These are phyloP conservation scores for Neoboletus magnificus DNA, from an alignment of 768 basidiomycete genomes.

Conservation along the genomic window DNA sequence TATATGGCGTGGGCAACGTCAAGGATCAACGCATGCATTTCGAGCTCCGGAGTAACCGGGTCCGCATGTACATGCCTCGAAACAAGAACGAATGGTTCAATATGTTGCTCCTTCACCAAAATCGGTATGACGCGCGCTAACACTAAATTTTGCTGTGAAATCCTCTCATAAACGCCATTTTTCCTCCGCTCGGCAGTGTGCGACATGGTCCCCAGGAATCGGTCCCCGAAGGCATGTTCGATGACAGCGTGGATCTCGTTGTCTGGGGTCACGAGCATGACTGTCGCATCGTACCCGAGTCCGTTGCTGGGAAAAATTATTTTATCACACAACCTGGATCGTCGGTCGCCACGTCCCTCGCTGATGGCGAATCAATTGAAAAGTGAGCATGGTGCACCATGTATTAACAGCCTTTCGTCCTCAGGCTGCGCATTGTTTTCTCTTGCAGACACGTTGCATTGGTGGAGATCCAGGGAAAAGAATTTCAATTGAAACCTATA, in stretches of 20 bases:
- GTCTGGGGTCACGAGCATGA: slow-evolving; percentile 99
- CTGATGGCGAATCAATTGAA: slow-evolving; percentile 87
- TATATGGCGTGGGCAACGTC: slow-evolving; percentile 96
- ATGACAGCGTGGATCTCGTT: slow-evolving; percentile 89
- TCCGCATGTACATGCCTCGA: slow-evolving; percentile 93
- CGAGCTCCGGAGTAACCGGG: slow-evolving; percentile 89
- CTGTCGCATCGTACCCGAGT: slow-evolving; percentile 87
- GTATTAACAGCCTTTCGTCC: neutral
- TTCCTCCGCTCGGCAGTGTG: slow-evolving; percentile 50
- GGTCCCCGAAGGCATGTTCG: slow-evolving; percentile 96
- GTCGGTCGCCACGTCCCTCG: slow-evolving; percentile 89
- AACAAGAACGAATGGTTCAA: slow-evolving; percentile 96
- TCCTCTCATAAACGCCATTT: slow-evolving; percentile 11
- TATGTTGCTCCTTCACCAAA: slow-evolving; percentile 90
- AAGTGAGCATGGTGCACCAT: slow-evolving; percentile 52
- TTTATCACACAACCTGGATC: slow-evolving; percentile 94
- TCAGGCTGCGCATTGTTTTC: neutral
- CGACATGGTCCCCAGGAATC: slow-evolving; percentile 92
- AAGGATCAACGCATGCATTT: slow-evolving; percentile 97
- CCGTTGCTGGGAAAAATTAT: slow-evolving; percentile 89
- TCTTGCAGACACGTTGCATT: slow-evolving; percentile 81
- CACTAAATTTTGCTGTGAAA: neutral
- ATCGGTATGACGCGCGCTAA: slow-evolving; percentile 54
- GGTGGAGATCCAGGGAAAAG: slow-evolving; percentile 81
- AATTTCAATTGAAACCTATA: slow-evolving; percentile 82